Conservation (phyloP, 768 basidiomycete genomes). For the Leucocoprinus birnbaumii region DNA sequence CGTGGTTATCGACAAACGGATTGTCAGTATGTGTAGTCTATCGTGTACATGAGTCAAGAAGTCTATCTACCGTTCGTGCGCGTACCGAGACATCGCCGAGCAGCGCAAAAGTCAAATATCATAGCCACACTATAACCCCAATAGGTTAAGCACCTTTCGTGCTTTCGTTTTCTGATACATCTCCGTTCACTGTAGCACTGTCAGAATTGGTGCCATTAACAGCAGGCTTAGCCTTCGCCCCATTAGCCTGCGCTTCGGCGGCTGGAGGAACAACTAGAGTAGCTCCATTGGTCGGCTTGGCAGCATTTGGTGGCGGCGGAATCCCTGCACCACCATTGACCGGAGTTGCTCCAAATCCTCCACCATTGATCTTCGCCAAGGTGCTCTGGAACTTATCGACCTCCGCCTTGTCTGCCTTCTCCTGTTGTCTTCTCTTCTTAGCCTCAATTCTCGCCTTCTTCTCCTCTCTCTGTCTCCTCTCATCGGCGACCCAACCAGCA, state of each 20-base stretch:
- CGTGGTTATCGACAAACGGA: neutral
- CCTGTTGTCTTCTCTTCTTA: slow-evolving; percentile 21
- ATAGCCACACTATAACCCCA: neutral
- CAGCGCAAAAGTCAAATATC: neutral
- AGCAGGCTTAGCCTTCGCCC: neutral
- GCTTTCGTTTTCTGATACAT: neutral
- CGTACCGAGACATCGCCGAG: too few relatives aligned
- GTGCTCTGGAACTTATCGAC: slow-evolving; percentile 22
- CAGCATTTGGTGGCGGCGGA: neutral
- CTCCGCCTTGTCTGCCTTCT: slow-evolving; percentile 23
- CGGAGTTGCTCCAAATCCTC: neutral
- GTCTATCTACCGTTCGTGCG: neutral
- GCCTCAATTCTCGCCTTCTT: slow-evolving; percentile 31
- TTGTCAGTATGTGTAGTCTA: neutral
- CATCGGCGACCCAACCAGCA: slow-evolving; percentile 40
- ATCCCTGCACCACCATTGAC: neutral
- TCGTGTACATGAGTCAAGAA: neutral
- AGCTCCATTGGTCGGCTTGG: neutral
- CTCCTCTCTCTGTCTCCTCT: slow-evolving; percentile 29
- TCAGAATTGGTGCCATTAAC: too few relatives aligned
- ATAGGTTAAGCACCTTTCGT: neutral
- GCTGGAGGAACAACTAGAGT: neutral
- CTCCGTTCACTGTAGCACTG: neutral
- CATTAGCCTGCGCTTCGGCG: neutral
- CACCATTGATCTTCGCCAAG: slow-evolving; percentile 18